A percentile compares a stretch with the other conserved stretches of the same genome.
Evolutionary conservation across 371 early-diverging fungal genomes (phyloP).

Genomic region (Batrachochytrium dendrobatidis): DNA sequence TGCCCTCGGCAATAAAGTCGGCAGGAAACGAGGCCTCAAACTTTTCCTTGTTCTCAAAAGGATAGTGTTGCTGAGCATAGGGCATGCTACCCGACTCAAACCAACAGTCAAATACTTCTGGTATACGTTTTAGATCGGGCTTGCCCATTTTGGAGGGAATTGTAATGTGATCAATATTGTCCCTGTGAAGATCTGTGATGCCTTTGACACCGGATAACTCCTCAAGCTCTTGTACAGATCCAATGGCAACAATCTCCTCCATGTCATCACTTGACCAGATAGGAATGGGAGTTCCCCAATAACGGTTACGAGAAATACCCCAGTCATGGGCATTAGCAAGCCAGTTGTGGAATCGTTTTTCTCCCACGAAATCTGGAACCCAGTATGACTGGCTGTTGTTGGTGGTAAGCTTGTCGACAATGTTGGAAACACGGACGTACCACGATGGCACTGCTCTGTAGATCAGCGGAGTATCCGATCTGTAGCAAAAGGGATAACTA

Average conservation of each 20-base stretch:
- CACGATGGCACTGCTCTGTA: slow-evolving; percentile 98
- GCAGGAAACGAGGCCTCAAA: slow-evolving; percentile 95
- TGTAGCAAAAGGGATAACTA: slow-evolving; percentile 72
- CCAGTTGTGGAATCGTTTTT: slow-evolving; percentile 99
- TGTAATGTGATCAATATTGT: slow-evolving; percentile 95
- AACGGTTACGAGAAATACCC: slow-evolving; percentile 98
- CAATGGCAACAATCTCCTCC: slow-evolving; percentile 90
- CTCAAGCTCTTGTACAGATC: slow-evolving; percentile 93
- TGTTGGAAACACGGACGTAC: slow-evolving; percentile 93
- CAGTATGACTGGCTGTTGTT: slow-evolving; percentile 92
- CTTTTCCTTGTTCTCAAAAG: slow-evolving; percentile 90
- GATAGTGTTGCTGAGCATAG: slow-evolving; percentile 99
- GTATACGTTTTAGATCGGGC: slow-evolving; percentile 85
- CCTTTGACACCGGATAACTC: slow-evolving; percentile 77
- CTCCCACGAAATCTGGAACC: slow-evolving; percentile 97
- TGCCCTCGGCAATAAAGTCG: slow-evolving; percentile 99
- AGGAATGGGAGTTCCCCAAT: slow-evolving; percentile 99
- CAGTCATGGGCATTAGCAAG: slow-evolving; percentile 98
- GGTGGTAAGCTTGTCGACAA: slow-evolving; percentile 77
- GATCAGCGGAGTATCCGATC: slow-evolving; percentile 98
- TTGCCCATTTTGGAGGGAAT: slow-evolving; percentile 92
- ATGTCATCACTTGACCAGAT: slow-evolving; percentile 96
- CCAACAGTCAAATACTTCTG: slow-evolving; percentile 99
- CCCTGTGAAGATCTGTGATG: slow-evolving; percentile 98
- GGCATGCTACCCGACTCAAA: slow-evolving; percentile 89